Evolutionary conservation across 139 green algal species (phyloP).

Genomic region (Eudorina sp.): DNA sequence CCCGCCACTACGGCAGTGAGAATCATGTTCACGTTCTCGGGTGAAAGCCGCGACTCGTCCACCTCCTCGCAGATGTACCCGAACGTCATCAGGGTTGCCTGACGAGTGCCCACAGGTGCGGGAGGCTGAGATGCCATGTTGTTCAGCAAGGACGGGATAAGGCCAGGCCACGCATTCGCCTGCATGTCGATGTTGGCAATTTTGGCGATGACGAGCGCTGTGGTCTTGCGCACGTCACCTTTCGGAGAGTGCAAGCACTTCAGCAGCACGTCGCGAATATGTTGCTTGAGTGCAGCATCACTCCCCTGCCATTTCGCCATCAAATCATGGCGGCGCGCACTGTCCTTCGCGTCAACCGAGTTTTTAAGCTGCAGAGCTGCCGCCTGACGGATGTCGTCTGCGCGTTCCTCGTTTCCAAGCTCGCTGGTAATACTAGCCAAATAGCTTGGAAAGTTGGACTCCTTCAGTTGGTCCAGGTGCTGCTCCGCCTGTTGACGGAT

Average conservation of each 20-base stretch:
- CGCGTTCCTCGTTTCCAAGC: conserved; percentile 83
- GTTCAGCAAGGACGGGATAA: conserved; percentile 82
- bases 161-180: conserved; percentile 84
- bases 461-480: conserved; percentile 82
- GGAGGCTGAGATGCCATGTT: conserved; percentile 74
- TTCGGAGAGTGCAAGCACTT: conserved; percentile 78
- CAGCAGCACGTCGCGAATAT: conserved; percentile 88
- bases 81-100: conserved; percentile 91
- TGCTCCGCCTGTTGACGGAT: conserved; percentile 86
- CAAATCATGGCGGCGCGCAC: conserved; percentile 73
- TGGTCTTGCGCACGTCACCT: conserved; percentile 75
- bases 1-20: conserved; percentile 94
- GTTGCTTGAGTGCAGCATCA: conserved; percentile 73
- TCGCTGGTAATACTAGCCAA: conserved; percentile 83
- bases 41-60: conserved; percentile 85
- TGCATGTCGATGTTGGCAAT: conserved; percentile 95
- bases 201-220: conserved; percentile 94
- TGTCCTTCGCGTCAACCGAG: conserved; percentile 91
- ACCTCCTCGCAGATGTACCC: conserved; percentile 98
- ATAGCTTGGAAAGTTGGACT: conserved; percentile 83
- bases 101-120: conserved; percentile 56
- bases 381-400: conserved; percentile 79
- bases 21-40: conserved; percentile 94
- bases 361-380: conserved; percentile 98
- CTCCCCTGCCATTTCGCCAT: conserved; percentile 80